Evolutionary conservation across 345 rosid genomes (phyloP).

Genomic region (Kernera saxatilis): DNA sequence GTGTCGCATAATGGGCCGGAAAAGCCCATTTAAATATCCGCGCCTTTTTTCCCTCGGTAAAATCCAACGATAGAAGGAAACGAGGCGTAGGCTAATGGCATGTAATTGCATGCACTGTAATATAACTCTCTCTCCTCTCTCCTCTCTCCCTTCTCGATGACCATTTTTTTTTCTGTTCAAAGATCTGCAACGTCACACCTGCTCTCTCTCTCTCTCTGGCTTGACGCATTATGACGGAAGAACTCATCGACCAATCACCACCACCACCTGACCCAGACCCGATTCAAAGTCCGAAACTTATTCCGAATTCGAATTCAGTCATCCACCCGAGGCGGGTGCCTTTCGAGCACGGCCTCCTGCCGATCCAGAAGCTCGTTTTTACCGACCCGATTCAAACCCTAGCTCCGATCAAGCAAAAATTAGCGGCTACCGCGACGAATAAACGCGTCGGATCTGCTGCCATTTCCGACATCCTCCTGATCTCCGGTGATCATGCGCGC

Average conservation of each 20-base stretch:
- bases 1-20: neutral
- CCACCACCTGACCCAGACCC: conserved; percentile 32
- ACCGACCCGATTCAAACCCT: conserved; percentile 70
- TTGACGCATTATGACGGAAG: conserved; percentile 43
- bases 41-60: neutral
- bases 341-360: conserved; percentile 92
- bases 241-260: conserved; percentile 37
- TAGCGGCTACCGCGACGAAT: conserved; percentile 31
- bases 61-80: neutral
- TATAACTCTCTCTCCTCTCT: neutral
- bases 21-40: neutral
- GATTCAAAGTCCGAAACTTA: conserved; percentile 11
- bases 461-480: conserved; percentile 73
- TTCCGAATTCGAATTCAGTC: conserved; percentile 30
- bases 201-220: neutral
- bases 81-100: neutral
- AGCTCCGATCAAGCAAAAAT: conserved; percentile 56
- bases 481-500: conserved; percentile 74
- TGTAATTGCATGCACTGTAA: neutral
- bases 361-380: conserved; percentile 76
- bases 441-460: conserved; percentile 58
- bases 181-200: conserved; percentile 29
- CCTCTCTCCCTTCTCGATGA: neutral
- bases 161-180: neutral
- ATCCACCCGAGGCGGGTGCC: conserved; percentile 91